Evolutionary conservation across 116 monocot genomes (phyloP), one percentile per base, ranked within the genome.

Genomic region (Dioscorea cayenensis): DNA sequence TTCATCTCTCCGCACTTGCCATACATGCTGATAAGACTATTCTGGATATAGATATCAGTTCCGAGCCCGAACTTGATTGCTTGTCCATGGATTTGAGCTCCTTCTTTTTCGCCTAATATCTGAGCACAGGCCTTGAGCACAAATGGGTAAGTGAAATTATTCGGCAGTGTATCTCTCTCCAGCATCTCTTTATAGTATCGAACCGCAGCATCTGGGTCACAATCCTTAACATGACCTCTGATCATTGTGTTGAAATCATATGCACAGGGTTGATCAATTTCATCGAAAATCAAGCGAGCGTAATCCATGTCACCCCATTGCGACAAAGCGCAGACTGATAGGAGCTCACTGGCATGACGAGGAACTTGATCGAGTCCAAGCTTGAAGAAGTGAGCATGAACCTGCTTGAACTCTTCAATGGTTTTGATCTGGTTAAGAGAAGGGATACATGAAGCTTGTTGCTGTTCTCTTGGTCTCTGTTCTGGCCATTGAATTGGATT

Each of bases 211-310:
- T 69, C 50, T 36, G 90, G 70, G 62, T 84, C 66, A 28, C 20
- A 19, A 64, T 70, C 23, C 9, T 72, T 72, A 7, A 88, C 80
- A 35, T 73, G 48, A 4, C 78, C 91, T 69, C 88, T 76, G 73
- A 94, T 81, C 84, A 94, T 80, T 22, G 73, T 77, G 77, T 94
- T 91, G 84, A 84, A 86, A 66, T 88, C 86, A 62, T 80, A 90
- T 0, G 86, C 72, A 10, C 72, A 29, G 3, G 82, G 86, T 0
- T 79, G 59, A 20, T 85, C 69, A 3, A 88, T 71, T n/a, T 36
- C 21, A 21, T 43, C 51, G 80, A 94, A 94, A 68, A 94, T 79
- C 13, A 86, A 78, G 66, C 50, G 64, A 25, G 94, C 88, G 22
- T 90, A 90, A 28, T 84, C 82, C 43, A 85, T 82, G 80, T 73